phyloP scores from a whole-genome alignment of 169 alveolate genomes.

The Eimeria sp. region DNA sequence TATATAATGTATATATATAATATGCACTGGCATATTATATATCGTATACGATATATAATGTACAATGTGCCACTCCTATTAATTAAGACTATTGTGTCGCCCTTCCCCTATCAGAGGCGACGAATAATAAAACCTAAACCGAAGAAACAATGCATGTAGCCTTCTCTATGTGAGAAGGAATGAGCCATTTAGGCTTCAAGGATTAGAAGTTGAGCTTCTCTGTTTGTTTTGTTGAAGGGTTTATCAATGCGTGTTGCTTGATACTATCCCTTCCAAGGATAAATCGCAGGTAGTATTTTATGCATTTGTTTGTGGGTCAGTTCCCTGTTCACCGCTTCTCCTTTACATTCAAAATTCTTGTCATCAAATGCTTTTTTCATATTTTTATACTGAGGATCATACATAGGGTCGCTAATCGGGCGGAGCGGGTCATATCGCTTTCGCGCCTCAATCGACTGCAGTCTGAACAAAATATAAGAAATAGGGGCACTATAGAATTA shows the following conservation, averaged over 20 bases:
- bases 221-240: background rate
- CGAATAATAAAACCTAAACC: background rate
- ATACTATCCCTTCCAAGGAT: conserved; percentile 29
- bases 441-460: conserved; percentile 71
- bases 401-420: conserved; percentile 37
- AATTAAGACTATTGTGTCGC: background rate
- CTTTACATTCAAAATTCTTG: conserved; percentile 47
- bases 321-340: conserved; percentile 56
- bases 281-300: conserved; percentile 29
- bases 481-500: background rate
- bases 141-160: background rate
- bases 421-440: conserved; percentile 49
- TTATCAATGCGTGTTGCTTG: background rate
- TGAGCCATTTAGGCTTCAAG: background rate
- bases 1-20: background rate
- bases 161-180: background rate
- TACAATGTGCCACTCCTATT: too few species aligned
- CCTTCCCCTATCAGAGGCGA: background rate
- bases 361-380: conserved; percentile 53
- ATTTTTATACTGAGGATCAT: conserved; percentile 54
- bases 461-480: background rate
- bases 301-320: conserved; percentile 59
- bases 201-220: background rate
- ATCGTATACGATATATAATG: too few species aligned
- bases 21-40: too few species aligned